These are phyloP conservation scores for Mortierella sp. DNA, from an alignment of 371 early-diverging fungal genomes.

Conservation along the genomic window DNA sequence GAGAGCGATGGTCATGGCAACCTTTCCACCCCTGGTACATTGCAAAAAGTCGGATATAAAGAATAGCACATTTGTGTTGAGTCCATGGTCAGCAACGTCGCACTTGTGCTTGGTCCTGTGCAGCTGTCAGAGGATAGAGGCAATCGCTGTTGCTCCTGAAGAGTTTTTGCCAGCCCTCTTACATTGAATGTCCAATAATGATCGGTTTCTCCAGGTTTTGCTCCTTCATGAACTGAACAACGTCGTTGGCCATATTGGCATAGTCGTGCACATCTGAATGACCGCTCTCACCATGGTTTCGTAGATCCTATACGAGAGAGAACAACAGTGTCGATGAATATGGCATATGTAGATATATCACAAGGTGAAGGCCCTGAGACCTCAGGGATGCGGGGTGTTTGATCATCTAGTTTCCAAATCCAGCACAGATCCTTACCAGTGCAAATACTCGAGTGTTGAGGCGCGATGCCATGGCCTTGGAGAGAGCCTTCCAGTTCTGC, in stretches of 20 bases:
- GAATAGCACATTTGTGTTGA: neutral
- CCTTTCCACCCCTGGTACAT: constrained; percentile 85
- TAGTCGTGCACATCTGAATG: constrained; percentile 78
- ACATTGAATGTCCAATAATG: constrained; percentile 93
- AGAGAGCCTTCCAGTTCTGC: constrained; percentile 93
- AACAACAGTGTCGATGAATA: too few species aligned
- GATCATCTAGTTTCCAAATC: neutral
- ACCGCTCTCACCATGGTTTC: constrained; percentile 95
- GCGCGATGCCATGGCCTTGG: constrained; percentile 73
- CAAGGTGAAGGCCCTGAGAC: too few species aligned
- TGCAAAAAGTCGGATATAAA: neutral
- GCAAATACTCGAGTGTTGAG: constrained; percentile 73
- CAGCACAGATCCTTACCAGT: constrained; percentile 48
- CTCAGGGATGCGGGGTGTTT: neutral
- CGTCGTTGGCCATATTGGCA: constrained; percentile 81
- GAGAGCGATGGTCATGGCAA: constrained; percentile 86
- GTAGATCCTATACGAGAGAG: constrained; percentile 72
- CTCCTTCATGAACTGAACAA: constrained; percentile 69
- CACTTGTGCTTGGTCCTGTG: too few species aligned
- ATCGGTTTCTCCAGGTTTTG: constrained; percentile 64
- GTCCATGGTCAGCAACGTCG: too few species aligned
- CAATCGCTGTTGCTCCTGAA: neutral
- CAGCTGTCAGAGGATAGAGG: too few species aligned
- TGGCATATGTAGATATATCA: neutral
- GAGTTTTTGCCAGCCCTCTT: constrained; percentile 5